A percentile compares a stretch with the other conserved stretches of the same genome.
Conservation (phyloP, 352 stramenopile genomes). For the Phytophthora megakarya region DNA sequence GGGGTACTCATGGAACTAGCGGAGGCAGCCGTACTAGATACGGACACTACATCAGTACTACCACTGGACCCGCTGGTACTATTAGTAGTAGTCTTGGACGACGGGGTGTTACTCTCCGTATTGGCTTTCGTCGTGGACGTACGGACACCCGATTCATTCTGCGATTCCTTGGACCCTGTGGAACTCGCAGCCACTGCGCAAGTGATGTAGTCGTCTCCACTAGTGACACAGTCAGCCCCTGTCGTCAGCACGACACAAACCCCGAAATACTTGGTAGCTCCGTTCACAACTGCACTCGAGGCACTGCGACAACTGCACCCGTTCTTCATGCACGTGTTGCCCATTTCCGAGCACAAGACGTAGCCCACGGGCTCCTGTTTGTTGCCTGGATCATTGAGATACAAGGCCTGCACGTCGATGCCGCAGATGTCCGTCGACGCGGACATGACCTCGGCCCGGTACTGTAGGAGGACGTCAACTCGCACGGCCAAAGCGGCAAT, state of each 20-base stretch:
- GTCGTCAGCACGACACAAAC: slow-evolving; percentile 33
- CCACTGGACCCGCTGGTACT: slow-evolving; percentile 1
- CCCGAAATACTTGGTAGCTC: slow-evolving; percentile 34
- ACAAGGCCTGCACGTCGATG: slow-evolving; percentile 32
- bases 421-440: slow-evolving; percentile 30
- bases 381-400: slow-evolving; percentile 41
- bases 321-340: slow-evolving; percentile 41
- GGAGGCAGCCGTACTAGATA: slow-evolving; percentile 7
- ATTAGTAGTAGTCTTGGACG: slow-evolving; percentile 1
- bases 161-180: not conserved
- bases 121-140: slow-evolving; percentile 15
- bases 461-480: slow-evolving; percentile 14
- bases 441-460: slow-evolving; percentile 7
- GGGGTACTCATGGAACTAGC: slow-evolving; percentile 29
- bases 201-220: slow-evolving; percentile 31
- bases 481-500: slow-evolving; percentile 35
- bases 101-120: slow-evolving; percentile 21
- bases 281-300: slow-evolving; percentile 22
- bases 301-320: slow-evolving; percentile 36
- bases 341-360: slow-evolving; percentile 35
- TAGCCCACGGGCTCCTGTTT: slow-evolving; percentile 34
- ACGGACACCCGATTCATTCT: slow-evolving; percentile 14
- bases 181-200: slow-evolving; percentile 21
- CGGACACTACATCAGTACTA: not conserved
- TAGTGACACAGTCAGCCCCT: slow-evolving; percentile 31